A percentile compares a stretch with the other conserved stretches of the same genome.
These are phyloP conservation scores for Artomyces pyxidatus DNA, from an alignment of 768 basidiomycete species.

Conservation along the genomic window DNA sequence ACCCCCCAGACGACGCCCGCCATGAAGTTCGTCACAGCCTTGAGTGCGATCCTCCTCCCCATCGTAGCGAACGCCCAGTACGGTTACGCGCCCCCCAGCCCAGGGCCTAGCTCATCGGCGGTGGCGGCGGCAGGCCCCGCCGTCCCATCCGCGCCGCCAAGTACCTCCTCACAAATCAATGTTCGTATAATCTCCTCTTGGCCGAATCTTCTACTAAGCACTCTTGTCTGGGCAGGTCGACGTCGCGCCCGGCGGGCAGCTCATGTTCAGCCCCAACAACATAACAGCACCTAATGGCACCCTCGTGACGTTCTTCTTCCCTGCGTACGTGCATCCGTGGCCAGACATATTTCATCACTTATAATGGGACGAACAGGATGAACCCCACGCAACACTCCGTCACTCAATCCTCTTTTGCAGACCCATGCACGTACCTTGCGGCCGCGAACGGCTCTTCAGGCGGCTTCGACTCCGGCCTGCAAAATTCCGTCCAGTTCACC, in stretches of 20 bases:
- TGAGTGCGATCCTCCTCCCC: conserved; percentile 23
- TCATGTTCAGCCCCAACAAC: conserved; percentile 38
- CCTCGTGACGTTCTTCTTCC: conserved; percentile 47
- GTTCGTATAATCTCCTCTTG: conserved; percentile 3
- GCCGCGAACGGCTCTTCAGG: conserved; percentile 24
- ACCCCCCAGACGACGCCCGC: not conserved
- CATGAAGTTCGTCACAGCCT: conserved; percentile 26
- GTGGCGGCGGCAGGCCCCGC: conserved; percentile 21
- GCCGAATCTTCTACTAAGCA: not conserved
- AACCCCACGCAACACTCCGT: conserved; percentile 21
- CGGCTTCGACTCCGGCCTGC: conserved; percentile 52
- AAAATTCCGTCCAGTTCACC: conserved; percentile 30
- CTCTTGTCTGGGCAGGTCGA: conserved; percentile 27
- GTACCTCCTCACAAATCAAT: conserved; percentile 14
- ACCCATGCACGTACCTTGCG: conserved; percentile 31
- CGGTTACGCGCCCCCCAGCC: conserved; percentile 15
- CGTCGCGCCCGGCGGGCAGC: conserved; percentile 31
- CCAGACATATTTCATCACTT: not conserved
- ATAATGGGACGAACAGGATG: not conserved
- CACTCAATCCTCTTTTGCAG: conserved; percentile 22
- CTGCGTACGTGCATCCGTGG: conserved; percentile 23
- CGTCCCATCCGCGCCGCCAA: conserved; percentile 23
- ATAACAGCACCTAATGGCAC: conserved; percentile 42
- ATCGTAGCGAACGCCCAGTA: conserved; percentile 34
- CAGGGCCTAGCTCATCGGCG: conserved; percentile 12